A percentile compares a stretch with the other conserved stretches of the same genome.
phyloP scores from a whole-genome alignment of 257 asterid genomes.

The Nyctanthes arbortristis region DNA sequence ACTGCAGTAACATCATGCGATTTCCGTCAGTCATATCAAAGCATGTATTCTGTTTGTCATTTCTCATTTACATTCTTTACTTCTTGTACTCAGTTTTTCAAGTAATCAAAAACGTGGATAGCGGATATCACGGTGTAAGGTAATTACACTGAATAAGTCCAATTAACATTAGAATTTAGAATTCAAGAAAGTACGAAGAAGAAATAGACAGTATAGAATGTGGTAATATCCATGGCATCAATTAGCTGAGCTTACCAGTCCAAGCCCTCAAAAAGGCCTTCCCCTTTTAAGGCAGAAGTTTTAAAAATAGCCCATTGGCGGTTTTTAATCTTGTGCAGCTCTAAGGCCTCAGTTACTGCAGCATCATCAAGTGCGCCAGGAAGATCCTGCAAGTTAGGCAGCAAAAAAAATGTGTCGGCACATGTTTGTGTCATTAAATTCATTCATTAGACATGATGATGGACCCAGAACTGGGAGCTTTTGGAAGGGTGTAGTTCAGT shows the following conservation, averaged over 20 bases:
- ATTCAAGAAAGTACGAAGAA: not conserved
- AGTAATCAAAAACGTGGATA: not conserved
- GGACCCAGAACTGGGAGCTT: not conserved
- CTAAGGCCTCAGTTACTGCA: constrained; percentile 82
- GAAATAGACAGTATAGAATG: not conserved
- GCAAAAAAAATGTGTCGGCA: constrained; percentile 16
- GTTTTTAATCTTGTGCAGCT: constrained; percentile 86
- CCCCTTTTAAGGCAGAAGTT: constrained; percentile 96
- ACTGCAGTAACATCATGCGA: not conserved
- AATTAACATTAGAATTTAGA: not conserved
- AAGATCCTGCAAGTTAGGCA: constrained; percentile 64
- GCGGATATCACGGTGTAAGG: not conserved
- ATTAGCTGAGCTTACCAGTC: constrained; percentile 61
- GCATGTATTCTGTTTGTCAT: not conserved
- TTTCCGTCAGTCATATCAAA: not conserved
- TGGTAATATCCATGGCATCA: not conserved
- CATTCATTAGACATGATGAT: not conserved
- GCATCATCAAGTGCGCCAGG: constrained; percentile 99
- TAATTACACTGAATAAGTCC: not conserved
- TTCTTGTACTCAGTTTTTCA: not conserved
- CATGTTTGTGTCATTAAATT: not conserved
- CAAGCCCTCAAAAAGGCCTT: constrained; percentile 92
- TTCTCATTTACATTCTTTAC: not conserved
- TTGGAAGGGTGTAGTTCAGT: not conserved
- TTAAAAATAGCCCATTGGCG: constrained; percentile 94